Evolutionary conservation across 768 basidiomycete species (phyloP).

Genomic region (Tephrocybe sp.): DNA sequence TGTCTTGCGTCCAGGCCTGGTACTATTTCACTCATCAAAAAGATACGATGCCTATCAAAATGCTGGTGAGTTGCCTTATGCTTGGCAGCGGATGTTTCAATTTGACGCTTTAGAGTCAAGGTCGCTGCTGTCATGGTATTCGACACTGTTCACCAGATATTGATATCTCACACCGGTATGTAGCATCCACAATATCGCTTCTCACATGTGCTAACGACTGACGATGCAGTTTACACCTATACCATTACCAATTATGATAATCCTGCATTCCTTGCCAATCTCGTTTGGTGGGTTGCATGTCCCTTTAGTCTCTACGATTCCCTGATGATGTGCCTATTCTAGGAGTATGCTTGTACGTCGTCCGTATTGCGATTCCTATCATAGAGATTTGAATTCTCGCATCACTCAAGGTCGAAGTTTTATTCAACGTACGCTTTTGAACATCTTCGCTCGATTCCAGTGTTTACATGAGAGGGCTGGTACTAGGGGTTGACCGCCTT

Average conservation of each 20-base stretch:
- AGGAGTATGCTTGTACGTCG: conserved; percentile 39
- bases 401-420: conserved; percentile 38
- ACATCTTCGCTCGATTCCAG: not conserved
- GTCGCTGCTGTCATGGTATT: conserved; percentile 48
- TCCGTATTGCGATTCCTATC: not conserved
- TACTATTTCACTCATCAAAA: conserved; percentile 53
- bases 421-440: conserved; percentile 42
- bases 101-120: too few species aligned
- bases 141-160: conserved; percentile 52
- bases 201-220: not conserved
- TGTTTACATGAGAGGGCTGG: not conserved
- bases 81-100: conserved; percentile 22
- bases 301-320: not conserved
- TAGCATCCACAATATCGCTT: not conserved
- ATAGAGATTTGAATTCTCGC: not conserved
- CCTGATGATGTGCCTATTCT: not conserved
- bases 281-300: conserved; percentile 40
- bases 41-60: conserved; percentile 49
- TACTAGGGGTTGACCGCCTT: conserved; percentile 44
- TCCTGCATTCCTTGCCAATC: conserved; percentile 21
- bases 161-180: conserved; percentile 53
- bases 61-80: conserved; percentile 34
- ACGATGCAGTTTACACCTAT: conserved; percentile 45
- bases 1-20: conserved; percentile 55
- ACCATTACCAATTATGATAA: conserved; percentile 41